Conservation (phyloP, 106 monocot genomes). For the Iris macrosiphon region DNA sequence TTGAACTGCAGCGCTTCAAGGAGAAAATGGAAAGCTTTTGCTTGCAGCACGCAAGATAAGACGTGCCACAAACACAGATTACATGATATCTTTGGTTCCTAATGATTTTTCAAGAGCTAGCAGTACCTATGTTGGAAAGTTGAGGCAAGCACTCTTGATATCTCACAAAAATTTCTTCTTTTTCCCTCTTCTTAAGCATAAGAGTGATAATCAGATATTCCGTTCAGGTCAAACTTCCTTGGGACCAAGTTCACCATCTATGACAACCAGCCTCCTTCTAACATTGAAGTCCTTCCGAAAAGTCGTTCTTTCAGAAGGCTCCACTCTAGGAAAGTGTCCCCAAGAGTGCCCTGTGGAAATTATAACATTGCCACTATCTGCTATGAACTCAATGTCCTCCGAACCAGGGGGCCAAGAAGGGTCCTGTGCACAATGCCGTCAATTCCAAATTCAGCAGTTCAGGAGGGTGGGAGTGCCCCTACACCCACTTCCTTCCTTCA, state of each 20-base stretch:
- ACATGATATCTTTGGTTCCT: constrained; percentile 16
- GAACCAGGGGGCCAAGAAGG: constrained; percentile 28
- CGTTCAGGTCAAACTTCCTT: constrained; percentile 44
- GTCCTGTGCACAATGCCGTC: constrained; percentile 39
- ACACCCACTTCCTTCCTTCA: constrained; percentile 16
- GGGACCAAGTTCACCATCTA: constrained; percentile 38
- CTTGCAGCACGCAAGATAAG: constrained; percentile 23
- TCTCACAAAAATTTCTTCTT: background rate
- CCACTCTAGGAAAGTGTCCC: constrained; percentile 27
- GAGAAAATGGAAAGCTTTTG: constrained; percentile 32
- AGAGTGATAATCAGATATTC: no score
- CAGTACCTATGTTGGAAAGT: constrained; percentile 24
- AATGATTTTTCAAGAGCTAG: constrained; percentile 18
- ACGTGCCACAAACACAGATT: constrained; percentile 14
- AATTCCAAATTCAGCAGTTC: constrained; percentile 25
- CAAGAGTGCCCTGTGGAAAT: constrained; percentile 24
- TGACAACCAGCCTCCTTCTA: constrained; percentile 38
- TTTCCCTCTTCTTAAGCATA: no score
- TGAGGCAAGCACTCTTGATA: constrained; percentile 14
- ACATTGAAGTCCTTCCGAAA: constrained; percentile 1
- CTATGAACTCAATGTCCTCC: constrained; percentile 40
- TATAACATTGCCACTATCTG: constrained; percentile 25
- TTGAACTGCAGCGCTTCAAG: constrained; percentile 2
- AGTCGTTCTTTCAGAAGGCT: constrained; percentile 17
- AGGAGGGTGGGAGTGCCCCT: constrained; percentile 20